Percentiles rank a stretch among this genome's conserved stretches.
phyloP scores from a whole-genome alignment of 495 filamentous ascomycete genomes.

The Aspergillus asperescens region DNA sequence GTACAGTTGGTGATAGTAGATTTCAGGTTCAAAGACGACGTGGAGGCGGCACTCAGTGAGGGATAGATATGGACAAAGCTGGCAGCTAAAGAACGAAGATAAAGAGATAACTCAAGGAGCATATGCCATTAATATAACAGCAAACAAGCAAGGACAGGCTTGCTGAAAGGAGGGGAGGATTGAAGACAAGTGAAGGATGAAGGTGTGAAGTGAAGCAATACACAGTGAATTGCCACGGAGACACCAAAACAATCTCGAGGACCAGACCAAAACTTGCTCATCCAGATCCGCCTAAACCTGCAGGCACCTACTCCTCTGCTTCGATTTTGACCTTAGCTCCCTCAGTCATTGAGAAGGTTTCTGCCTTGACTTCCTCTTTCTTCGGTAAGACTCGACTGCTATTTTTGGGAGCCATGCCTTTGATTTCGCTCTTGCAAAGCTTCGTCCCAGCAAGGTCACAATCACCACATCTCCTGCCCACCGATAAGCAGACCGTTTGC shows the following conservation, averaged over 20 bases:
- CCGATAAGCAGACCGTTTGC: slow-evolving; percentile 79
- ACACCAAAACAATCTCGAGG: not conserved
- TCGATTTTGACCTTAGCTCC: slow-evolving; percentile 35
- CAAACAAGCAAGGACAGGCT: not conserved
- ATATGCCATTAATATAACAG: not conserved
- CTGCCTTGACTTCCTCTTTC: slow-evolving; percentile 42
- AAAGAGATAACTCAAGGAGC: not conserved
- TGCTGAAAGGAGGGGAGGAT: not conserved
- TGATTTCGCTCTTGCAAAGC: slow-evolving; percentile 66
- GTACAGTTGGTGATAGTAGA: not conserved
- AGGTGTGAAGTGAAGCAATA: not conserved
- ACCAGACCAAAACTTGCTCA: not conserved
- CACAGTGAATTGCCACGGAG: not conserved
- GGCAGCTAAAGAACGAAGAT: not conserved
- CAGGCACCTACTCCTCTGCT: slow-evolving; percentile 11
- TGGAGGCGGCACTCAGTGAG: not conserved
- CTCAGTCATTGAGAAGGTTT: slow-evolving; percentile 33
- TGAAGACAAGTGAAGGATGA: not conserved
- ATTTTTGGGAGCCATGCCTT: slow-evolving; percentile 31
- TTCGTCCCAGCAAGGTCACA: slow-evolving; percentile 69
- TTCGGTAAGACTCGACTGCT: slow-evolving; percentile 30
- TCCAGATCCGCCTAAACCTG: not conserved
- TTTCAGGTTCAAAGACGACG: not conserved
- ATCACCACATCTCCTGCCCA: slow-evolving; percentile 73
- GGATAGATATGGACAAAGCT: not conserved